Percentiles rank a stretch among this genome's conserved stretches.
phyloP scores from a whole-genome alignment of 345 rosid genomes.

The Citrus australasica region DNA sequence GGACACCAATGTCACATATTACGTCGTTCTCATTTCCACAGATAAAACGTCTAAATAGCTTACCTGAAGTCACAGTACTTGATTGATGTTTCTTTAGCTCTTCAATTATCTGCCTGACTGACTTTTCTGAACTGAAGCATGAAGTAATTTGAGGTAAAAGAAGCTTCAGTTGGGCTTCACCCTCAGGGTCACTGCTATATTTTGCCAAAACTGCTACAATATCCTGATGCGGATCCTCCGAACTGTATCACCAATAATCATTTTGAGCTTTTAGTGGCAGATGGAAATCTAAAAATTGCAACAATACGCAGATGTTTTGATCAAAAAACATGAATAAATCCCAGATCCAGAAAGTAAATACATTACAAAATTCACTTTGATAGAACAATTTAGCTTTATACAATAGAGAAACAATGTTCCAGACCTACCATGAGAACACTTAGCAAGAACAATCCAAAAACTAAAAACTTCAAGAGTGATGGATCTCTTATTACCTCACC shows the following conservation, averaged over 20 bases:
- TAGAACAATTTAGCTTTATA: background rate
- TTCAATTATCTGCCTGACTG: conserved; percentile 61
- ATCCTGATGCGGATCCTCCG: conserved; percentile 63
- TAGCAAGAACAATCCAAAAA: too few relatives aligned
- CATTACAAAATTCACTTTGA: conserved; percentile 1
- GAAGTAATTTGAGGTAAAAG: conserved; percentile 71
- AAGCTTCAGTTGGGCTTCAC: conserved; percentile 55
- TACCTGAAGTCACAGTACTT: conserved; percentile 64
- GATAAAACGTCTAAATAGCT: conserved; percentile 5
- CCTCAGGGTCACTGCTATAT: conserved; percentile 51
- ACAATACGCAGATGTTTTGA: background rate
- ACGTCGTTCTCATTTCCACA: background rate
- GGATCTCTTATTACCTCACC: background rate
- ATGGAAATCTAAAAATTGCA: background rate
- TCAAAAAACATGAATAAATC: background rate
- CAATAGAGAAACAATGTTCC: background rate
- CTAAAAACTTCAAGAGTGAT: background rate
- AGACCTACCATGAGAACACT: too few relatives aligned
- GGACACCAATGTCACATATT: background rate
- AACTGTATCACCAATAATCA: conserved; percentile 37
- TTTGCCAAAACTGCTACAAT: conserved; percentile 49
- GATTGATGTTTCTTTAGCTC: conserved; percentile 63
- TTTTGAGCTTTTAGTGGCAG: background rate
- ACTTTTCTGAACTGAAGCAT: conserved; percentile 54
- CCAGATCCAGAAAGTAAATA: background rate